phyloP scores from a whole-genome alignment of 2,329 filamentous ascomycete genomes.

The Pseudopithomyces maydicus region DNA sequence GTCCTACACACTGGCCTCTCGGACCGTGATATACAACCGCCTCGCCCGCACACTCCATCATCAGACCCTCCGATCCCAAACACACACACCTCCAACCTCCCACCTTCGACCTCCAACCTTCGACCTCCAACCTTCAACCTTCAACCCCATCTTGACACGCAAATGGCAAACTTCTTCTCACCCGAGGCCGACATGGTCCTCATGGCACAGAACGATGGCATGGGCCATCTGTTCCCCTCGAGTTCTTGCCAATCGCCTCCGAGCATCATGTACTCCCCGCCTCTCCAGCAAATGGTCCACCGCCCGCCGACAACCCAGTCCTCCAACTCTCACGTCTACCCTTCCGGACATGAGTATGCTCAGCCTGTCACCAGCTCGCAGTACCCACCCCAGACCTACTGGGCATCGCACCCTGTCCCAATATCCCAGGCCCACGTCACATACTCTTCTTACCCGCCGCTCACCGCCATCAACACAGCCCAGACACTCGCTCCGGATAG shows the following conservation, averaged over 20 bases:
- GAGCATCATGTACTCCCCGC: constrained; percentile 45
- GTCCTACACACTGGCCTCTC: constrained; percentile 35
- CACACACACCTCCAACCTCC: constrained; percentile 7
- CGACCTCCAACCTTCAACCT: constrained; percentile 6
- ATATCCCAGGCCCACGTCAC: constrained; percentile 35
- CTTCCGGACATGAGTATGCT: constrained; percentile 35
- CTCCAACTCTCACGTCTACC: constrained; percentile 31
- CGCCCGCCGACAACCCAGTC: constrained; percentile 28
- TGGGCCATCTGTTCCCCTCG: constrained; percentile 42
- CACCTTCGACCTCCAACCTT: constrained; percentile 14
- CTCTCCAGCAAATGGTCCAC: constrained; percentile 39
- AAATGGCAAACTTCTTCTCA: constrained; percentile 42
- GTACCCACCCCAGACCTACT: constrained; percentile 38
- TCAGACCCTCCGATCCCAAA: not conserved
- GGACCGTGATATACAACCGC: constrained; percentile 35
- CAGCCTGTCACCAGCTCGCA: constrained; percentile 35
- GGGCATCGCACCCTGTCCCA: constrained; percentile 36
- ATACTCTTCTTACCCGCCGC: constrained; percentile 42
- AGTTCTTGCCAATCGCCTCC: constrained; percentile 45
- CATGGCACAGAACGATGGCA: constrained; percentile 39
- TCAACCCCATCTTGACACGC: constrained; percentile 6
- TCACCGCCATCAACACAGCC: constrained; percentile 30
- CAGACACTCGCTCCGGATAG: constrained; percentile 31
- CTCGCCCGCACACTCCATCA: constrained; percentile 23
- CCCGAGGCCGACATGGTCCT: constrained; percentile 44